phyloP scores from a whole-genome alignment of 2,329 filamentous ascomycete genomes.

The Fusarium anguioides region DNA sequence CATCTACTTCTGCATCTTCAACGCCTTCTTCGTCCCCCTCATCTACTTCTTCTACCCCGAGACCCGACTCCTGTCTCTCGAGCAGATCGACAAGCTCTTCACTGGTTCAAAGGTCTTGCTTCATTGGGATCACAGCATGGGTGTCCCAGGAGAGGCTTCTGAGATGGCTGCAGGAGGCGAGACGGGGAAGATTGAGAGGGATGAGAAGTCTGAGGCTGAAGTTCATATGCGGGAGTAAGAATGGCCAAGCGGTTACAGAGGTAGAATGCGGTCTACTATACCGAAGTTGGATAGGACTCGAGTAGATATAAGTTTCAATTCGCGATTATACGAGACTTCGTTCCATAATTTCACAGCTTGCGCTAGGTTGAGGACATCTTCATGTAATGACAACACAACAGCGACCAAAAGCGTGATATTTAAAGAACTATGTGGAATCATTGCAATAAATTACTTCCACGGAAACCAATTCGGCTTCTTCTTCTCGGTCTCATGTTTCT shows the following conservation, averaged over 20 bases:
- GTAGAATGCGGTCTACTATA: not conserved
- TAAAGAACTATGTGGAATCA: not conserved
- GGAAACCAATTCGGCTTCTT: constrained; percentile 39
- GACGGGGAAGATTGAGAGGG: constrained; percentile 25
- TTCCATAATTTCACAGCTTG: not conserved
- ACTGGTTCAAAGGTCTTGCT: constrained; percentile 48
- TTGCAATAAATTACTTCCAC: constrained; percentile 23
- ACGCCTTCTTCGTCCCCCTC: constrained; percentile 54
- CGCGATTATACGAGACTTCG: not conserved
- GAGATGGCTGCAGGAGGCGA: constrained; percentile 32
- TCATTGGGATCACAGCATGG: constrained; percentile 50
- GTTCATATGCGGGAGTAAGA: constrained; percentile 18
- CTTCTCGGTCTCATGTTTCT: constrained; percentile 37
- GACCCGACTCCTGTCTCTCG: constrained; percentile 59
- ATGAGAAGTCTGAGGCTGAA: constrained; percentile 34
- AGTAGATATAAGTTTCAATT: not conserved
- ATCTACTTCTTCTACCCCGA: constrained; percentile 63
- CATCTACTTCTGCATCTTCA: constrained; percentile 53
- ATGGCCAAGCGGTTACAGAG: accelerated
- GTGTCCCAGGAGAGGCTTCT: constrained; percentile 44
- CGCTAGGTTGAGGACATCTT: not conserved
- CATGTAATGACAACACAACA: not conserved
- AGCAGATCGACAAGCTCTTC: constrained; percentile 60
- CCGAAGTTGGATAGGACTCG: not conserved
- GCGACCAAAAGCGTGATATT: not conserved